These are phyloP conservation scores for Ophiostoma fasciatum DNA, from an alignment of 2,329 filamentous ascomycete species.

Conservation along the genomic window DNA sequence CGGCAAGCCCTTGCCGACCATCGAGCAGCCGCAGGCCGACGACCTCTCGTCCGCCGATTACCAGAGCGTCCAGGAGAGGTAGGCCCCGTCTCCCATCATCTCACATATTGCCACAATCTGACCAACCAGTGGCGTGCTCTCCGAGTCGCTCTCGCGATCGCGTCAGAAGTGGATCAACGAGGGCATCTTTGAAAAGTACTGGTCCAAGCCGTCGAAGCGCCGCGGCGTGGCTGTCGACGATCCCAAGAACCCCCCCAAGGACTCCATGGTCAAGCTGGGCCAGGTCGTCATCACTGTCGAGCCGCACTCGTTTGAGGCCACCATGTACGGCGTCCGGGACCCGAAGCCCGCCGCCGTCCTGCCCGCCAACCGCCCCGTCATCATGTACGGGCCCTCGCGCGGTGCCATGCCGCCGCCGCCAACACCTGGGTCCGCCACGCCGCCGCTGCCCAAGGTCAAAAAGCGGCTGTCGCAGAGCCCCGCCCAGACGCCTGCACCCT, in stretches of 20 bases:
- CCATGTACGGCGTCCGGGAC: slow-evolving; percentile 57
- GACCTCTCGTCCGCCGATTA: slow-evolving; percentile 51
- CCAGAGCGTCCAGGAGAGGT: slow-evolving; percentile 62
- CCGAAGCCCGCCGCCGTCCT: slow-evolving; percentile 32
- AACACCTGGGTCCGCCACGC: slow-evolving; percentile 10
- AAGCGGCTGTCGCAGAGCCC: slow-evolving; percentile 11
- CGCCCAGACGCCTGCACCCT: slow-evolving; percentile 12
- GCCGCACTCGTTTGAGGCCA: slow-evolving; percentile 66
- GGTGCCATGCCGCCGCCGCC: slow-evolving; percentile 39
- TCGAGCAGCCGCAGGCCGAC: slow-evolving; percentile 50
- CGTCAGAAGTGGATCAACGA: slow-evolving; percentile 58
- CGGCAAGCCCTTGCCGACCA: slow-evolving; percentile 55
- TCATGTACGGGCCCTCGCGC: slow-evolving; percentile 52
- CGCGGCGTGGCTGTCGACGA: slow-evolving; percentile 51
- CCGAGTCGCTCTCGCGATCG: slow-evolving; percentile 59
- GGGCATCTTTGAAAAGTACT: slow-evolving; percentile 63
- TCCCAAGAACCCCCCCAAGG: slow-evolving; percentile 51
- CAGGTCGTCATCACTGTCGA: slow-evolving; percentile 62
- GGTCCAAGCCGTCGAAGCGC: slow-evolving; percentile 57
- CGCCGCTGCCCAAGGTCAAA: slow-evolving; percentile 22
- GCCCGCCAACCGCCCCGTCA: slow-evolving; percentile 35
- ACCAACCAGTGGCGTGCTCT: slow-evolving; percentile 49
- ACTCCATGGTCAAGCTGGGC: slow-evolving; percentile 60
- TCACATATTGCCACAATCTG: too few species aligned
- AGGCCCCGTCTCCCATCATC: slow-evolving; percentile 6